phyloP scores from a whole-genome alignment of 805 yeast species.

The Sporopachydermia lactativora region DNA sequence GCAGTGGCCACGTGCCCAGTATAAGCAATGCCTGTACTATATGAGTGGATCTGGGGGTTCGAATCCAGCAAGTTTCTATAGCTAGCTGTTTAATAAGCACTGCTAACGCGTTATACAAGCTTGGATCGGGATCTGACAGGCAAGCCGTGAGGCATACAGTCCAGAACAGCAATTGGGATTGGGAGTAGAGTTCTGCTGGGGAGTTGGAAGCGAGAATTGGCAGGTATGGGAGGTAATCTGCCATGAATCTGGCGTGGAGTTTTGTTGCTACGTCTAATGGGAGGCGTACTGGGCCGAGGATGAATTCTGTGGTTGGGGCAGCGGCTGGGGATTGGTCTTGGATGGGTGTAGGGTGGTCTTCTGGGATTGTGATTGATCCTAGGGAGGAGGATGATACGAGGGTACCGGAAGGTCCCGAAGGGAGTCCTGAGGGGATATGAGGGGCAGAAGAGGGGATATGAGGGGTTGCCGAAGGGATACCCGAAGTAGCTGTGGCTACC shows the following conservation, averaged over 20 bases:
- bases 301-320: constrained; percentile 36
- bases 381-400: constrained; percentile 2
- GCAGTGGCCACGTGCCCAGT: constrained; percentile 84
- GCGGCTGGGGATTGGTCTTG: constrained; percentile 1
- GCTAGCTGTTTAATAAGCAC: constrained; percentile 75
- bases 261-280: constrained; percentile 54
- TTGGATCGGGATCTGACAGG: constrained; percentile 76
- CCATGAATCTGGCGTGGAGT: constrained; percentile 56
- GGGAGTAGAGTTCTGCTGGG: constrained; percentile 67
- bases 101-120: constrained; percentile 60
- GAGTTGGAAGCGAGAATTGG: constrained; percentile 63
- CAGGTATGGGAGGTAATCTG: constrained; percentile 55
- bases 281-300: constrained; percentile 61
- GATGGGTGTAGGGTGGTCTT: constrained; percentile 1
- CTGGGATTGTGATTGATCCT: constrained; percentile 2
- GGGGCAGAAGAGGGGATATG: neutral
- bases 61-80: constrained; percentile 83
- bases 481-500: neutral
- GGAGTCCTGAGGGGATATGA: neutral
- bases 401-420: constrained; percentile 2
- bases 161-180: constrained; percentile 82
- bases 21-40: constrained; percentile 81
- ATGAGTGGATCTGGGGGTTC: constrained; percentile 88
- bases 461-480: neutral
- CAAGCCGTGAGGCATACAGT: constrained; percentile 80